Percentiles rank a stretch among this genome's conserved stretches.
Evolutionary conservation across 805 yeast genomes (phyloP).

Genomic region (Hanseniaspora mollemarum): DNA sequence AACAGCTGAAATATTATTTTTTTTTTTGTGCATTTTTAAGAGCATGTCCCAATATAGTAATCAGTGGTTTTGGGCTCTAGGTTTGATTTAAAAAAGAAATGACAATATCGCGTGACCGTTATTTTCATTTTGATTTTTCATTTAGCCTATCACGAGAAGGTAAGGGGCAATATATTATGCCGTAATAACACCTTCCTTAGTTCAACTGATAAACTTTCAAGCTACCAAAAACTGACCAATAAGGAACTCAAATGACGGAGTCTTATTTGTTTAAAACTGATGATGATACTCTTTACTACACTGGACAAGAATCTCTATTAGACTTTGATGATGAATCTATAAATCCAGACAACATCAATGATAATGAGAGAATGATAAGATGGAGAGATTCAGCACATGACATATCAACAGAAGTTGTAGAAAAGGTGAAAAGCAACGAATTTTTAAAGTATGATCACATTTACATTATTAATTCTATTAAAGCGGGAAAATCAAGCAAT

Average conservation of each 20-base stretch:
- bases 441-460: neutral
- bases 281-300: neutral
- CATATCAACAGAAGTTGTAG: neutral
- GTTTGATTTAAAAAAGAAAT: too few species aligned
- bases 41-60: neutral
- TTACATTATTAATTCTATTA: constrained; percentile 2
- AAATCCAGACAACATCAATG: neutral
- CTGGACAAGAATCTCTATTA: too few species aligned
- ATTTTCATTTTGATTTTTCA: too few species aligned
- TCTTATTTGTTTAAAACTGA: neutral
- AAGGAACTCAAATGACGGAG: neutral
- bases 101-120: too few species aligned
- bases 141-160: too few species aligned
- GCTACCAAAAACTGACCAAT: neutral
- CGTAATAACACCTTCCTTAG: too few species aligned
- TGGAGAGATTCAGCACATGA: neutral
- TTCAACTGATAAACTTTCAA: too few species aligned
- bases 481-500: constrained; percentile 7
- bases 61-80: too few species aligned
- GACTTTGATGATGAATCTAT: neutral
- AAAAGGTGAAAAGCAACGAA: neutral
- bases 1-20: too few species aligned
- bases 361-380: neutral
- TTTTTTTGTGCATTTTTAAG: neutral
- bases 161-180: too few species aligned